Evolutionary conservation across 2,329 filamentous ascomycete genomes (phyloP), one percentile per base, ranked within the genome.

Genomic region (Pseudogymnoascus sp.): DNA sequence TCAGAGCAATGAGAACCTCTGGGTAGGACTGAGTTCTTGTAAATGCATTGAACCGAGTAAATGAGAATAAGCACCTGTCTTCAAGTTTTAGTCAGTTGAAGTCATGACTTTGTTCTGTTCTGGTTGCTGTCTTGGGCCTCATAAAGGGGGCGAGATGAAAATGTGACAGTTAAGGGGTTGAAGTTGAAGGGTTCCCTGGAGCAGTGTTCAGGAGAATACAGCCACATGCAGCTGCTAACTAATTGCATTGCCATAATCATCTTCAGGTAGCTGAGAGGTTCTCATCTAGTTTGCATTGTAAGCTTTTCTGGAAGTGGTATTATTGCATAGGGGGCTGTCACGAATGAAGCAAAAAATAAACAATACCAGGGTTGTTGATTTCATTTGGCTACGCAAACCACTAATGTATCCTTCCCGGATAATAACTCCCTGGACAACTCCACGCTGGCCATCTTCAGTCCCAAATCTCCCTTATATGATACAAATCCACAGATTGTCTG

Each of bases 401-500:
- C 48, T 33, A 35, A 33, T 55, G 29, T 29, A 55, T n/a, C 48
- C 18, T 55, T 21, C n/a, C 48, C 35, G 15, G 29, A 21, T 55
- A 55, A 55, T 13, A 48, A 48, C 45, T 31, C 27, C 45, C 27
- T 31, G n/a, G 8, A 55, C 27, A 55, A 55, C 48, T 55, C 27
- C 48, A 55, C 10, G 48, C 48, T 33, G 1, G n/a, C 15, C 48
- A 18, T 13, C 48, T 33, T 33, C 48, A 35, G n/a, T 55, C n/a
- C 45, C 15, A 3, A 33, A 55, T 33, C 29, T 55, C 48, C 29
- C 29, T 55, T 10, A 35, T 55, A 55, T 55, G 4, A 33, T 55
- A 55, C 48, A 55, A 52, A 55, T 55, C 29, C 48, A 55, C 48
- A 55, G 48, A 35, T 35, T 10, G 2, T 33, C 48, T 55, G 48